These are phyloP conservation scores for Ceratocystis smalleyi DNA, from an alignment of 2,329 filamentous ascomycete species.

Conservation along the genomic window DNA sequence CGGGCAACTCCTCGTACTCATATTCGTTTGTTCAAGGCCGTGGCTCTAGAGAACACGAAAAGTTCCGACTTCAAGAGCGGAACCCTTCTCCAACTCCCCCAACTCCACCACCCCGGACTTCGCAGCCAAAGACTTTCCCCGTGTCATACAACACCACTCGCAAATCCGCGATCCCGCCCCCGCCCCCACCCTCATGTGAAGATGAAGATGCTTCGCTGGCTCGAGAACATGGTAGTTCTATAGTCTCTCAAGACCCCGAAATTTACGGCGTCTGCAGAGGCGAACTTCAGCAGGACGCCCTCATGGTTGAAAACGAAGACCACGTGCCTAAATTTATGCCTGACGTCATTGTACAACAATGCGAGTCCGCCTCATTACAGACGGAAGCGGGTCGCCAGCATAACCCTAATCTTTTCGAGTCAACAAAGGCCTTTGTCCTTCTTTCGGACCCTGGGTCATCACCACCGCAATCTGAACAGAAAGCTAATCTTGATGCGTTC, in stretches of 20 bases:
- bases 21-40: not conserved
- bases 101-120: not conserved
- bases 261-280: constrained; percentile 13
- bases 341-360: constrained; percentile 12
- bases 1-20: not conserved
- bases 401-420: not conserved
- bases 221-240: constrained; percentile 7
- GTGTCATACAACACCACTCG: constrained; percentile 16
- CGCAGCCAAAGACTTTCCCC: constrained; percentile 12
- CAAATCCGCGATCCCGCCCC: constrained; percentile 14
- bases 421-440: constrained; percentile 13
- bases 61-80: not conserved
- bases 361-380: not conserved
- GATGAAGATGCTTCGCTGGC: constrained; percentile 14
- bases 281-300: constrained; percentile 9
- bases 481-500: not conserved
- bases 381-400: not conserved
- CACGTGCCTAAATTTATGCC: constrained; percentile 6
- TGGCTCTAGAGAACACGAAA: not conserved
- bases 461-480: constrained; percentile 5
- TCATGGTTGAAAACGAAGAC: constrained; percentile 14
- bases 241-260: constrained; percentile 3
- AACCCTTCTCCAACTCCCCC: not conserved
- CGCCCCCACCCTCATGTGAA: constrained; percentile 14
- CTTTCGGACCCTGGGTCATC: constrained; percentile 11